Percentiles rank a stretch among this genome's conserved stretches.
These are phyloP conservation scores for Paulownia fortunei DNA, from an alignment of 257 asterid genomes.

Conservation along the genomic window DNA sequence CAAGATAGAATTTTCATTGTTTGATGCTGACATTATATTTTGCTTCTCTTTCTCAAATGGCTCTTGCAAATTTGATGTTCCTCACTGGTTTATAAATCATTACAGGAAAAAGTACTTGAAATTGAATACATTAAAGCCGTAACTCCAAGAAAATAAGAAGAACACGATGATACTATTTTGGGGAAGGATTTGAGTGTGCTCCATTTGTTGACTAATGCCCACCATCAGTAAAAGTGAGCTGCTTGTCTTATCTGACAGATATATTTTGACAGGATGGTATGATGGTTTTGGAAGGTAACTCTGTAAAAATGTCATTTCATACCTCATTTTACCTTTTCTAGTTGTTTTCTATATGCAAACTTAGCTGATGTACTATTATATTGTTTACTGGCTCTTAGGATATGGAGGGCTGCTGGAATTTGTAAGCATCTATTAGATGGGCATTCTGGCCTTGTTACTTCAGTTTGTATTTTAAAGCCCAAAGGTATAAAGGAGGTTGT, in stretches of 20 bases:
- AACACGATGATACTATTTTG: conserved; percentile 45
- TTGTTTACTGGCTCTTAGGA: conserved; percentile 42
- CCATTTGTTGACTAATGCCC: not conserved
- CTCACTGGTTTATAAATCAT: too few species aligned
- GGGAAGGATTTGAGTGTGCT: not conserved
- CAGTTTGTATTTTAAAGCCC: conserved; percentile 55
- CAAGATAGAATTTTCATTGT: not conserved
- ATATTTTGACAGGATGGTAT: conserved; percentile 73
- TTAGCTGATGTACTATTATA: not conserved
- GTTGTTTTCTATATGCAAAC: not conserved
- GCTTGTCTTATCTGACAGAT: conserved; percentile 47
- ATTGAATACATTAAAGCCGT: conserved; percentile 76
- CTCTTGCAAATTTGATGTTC: too few species aligned
- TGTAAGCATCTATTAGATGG: conserved; percentile 71
- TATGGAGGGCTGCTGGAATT: conserved; percentile 70
- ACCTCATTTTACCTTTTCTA: not conserved
- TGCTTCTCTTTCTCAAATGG: conserved; percentile 22
- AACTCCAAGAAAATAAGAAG: conserved; percentile 68
- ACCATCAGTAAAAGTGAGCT: conserved; percentile 4
- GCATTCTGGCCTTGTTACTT: conserved; percentile 65
- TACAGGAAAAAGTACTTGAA: conserved; percentile 72
- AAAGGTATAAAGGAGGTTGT: conserved; percentile 40
- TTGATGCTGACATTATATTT: not conserved
- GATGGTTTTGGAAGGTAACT: conserved; percentile 78
- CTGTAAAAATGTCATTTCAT: not conserved